These are phyloP conservation scores for Rosellinia necatrix DNA, from an alignment of 2,329 filamentous ascomycete species.

Conservation along the genomic window DNA sequence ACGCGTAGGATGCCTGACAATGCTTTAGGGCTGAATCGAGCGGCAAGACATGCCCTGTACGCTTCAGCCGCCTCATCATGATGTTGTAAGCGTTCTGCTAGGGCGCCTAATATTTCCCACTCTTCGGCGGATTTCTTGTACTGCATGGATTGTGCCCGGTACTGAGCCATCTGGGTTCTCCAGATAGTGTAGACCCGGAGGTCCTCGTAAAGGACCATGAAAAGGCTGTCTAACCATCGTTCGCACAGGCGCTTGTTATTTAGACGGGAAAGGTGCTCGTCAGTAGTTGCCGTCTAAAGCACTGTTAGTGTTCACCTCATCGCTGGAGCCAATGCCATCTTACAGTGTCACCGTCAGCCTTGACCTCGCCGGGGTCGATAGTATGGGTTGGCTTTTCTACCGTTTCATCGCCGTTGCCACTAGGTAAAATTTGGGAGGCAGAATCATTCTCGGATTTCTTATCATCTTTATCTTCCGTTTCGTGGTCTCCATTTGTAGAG, in stretches of 20 bases:
- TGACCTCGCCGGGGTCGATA: slow-evolving; percentile 76
- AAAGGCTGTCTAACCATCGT: slow-evolving; percentile 96
- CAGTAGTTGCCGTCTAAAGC: slow-evolving; percentile 62
- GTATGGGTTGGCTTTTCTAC: slow-evolving; percentile 82
- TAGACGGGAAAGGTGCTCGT: slow-evolving; percentile 82
- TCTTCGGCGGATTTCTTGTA: slow-evolving; percentile 97
- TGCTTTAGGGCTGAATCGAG: slow-evolving; percentile 92
- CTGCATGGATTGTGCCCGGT: slow-evolving; percentile 87
- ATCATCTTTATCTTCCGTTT: slow-evolving; percentile 43
- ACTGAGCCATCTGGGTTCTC: slow-evolving; percentile 97
- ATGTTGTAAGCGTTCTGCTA: slow-evolving; percentile 92
- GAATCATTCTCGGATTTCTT: slow-evolving; percentile 40
- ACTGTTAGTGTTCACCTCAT: slow-evolving; percentile 29
- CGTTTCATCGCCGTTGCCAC: slow-evolving; percentile 45
- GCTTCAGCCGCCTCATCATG: slow-evolving; percentile 90
- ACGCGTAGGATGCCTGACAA: slow-evolving; percentile 82
- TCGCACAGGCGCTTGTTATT: slow-evolving; percentile 98
- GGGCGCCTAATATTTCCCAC: slow-evolving; percentile 94
- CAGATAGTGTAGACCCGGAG: slow-evolving; percentile 98
- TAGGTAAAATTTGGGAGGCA: slow-evolving; percentile 43
- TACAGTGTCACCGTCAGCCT: slow-evolving; percentile 60
- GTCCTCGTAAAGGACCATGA: slow-evolving; percentile 99
- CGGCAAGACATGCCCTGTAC: slow-evolving; percentile 83
- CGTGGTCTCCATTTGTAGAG: slow-evolving; percentile 52
- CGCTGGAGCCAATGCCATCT: background rate